Base-by-base conservation (phyloP, 1,139 yeast species). In the Pichia kudriavzevii region DNA sequence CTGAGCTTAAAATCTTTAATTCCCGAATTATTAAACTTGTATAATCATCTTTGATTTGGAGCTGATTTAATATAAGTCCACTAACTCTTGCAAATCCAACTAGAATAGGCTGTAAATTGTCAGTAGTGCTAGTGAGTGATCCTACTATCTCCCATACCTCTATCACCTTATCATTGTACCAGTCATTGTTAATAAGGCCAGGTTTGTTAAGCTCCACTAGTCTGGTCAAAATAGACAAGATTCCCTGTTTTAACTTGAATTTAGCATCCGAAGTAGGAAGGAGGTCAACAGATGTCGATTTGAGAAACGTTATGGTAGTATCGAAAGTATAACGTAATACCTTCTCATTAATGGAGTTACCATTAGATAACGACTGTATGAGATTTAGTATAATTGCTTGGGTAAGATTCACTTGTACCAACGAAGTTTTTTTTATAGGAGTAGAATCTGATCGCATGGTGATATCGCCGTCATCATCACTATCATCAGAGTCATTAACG, bases 41-140 rank as follows among this genome's bases (percentile, higher is more conserved):
- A 16, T 42, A 36, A 5, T 31, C 31, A 2, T 28, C 32, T 32
- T 34, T 38, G 14, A 27, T 19, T 4, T 25, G 23, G 6, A 35
- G 16, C 30, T 32, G 28, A 29, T 28, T 18, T 10, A 30, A 7
- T 13, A 49, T 7, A 10, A 35, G 8, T 13, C 43, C 41, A 3
- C 50, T 45, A 11, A 48, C 16, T 26, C 59, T 45, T n/a, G 53
- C 40, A 31, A 41, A 55, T 35, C 75, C 77, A 16, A 79, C 57
- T 40, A 79, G 68, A 2, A 80, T 84, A 45, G 68, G 71, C 47
- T 82, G 93, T 38, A 79, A 71, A 30, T 71, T 69, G 29, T 67
- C 67, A 25, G 61, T 10, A 3, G 61, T 3, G 49, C 38, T 17
- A 52, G 49, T 19, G 36, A 41, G 12, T 25, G 24, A 8, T 22